These are phyloP conservation scores for Floccularia luteovirens DNA, from an alignment of 768 basidiomycete species.

Conservation along the genomic window DNA sequence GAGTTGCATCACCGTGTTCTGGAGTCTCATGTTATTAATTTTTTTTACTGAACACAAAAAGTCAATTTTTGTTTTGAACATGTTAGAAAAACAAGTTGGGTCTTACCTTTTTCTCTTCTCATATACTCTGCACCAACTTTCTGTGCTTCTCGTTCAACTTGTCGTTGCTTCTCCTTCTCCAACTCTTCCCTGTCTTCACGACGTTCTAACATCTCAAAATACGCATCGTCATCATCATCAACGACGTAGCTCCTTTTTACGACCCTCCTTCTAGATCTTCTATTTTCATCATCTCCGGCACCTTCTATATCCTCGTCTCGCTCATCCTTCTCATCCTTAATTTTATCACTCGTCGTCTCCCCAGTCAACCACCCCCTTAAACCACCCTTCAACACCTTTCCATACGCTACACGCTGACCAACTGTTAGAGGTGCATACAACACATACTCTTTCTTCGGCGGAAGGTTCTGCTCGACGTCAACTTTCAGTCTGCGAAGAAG, in stretches of 20 bases:
- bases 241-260: conserved; percentile 41
- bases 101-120: conserved; percentile 50
- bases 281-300: conserved; percentile 14
- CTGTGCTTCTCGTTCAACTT: conserved; percentile 39
- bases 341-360: conserved; percentile 14
- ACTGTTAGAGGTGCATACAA: conserved; percentile 85
- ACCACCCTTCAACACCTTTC: conserved; percentile 65
- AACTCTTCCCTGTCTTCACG: conserved; percentile 34
- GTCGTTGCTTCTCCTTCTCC: conserved; percentile 22
- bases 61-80: not conserved
- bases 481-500: conserved; percentile 85
- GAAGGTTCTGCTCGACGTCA: conserved; percentile 75
- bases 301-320: conserved; percentile 17
- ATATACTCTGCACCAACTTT: conserved; percentile 54
- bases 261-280: conserved; percentile 22
- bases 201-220: conserved; percentile 52
- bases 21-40: conserved; percentile 88
- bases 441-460: conserved; percentile 92
- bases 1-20: conserved; percentile 95
- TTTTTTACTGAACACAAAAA: conserved; percentile 49
- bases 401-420: conserved; percentile 80
- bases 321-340: conserved; percentile 9
- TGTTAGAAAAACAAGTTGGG: not conserved
- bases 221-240: conserved; percentile 59
- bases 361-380: conserved; percentile 58